Evolutionary conservation across 768 basidiomycete genomes (phyloP).

Genomic region (Termitomyces sp.): DNA sequence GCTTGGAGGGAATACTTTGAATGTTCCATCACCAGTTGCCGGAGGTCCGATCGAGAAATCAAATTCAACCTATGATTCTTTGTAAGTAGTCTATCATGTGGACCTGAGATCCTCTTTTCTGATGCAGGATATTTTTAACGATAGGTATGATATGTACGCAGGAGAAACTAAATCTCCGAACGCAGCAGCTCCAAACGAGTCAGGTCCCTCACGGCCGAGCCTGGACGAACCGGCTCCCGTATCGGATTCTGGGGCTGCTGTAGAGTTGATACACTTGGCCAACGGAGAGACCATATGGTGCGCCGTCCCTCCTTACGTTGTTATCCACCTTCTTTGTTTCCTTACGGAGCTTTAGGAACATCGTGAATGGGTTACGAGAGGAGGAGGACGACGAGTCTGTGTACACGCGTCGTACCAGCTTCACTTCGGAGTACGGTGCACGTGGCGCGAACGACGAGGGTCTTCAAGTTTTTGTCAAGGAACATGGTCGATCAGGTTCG

Average conservation of each 20-base stretch:
- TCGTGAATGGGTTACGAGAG: conserved; percentile 79
- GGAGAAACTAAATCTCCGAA: conserved; percentile 45
- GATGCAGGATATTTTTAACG: conserved; percentile 15
- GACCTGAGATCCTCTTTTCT: conserved; percentile 12
- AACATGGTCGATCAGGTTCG: conserved; percentile 61
- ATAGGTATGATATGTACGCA: conserved; percentile 77
- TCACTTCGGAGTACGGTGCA: conserved; percentile 67
- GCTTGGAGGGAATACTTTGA: conserved; percentile 31
- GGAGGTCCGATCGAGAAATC: conserved; percentile 53
- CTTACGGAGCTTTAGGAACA: conserved; percentile 45
- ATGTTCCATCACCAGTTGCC: conserved; percentile 30
- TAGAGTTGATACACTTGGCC: conserved; percentile 80
- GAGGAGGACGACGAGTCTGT: conserved; percentile 68
- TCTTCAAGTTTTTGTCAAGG: conserved; percentile 73
- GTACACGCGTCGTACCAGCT: conserved; percentile 63
- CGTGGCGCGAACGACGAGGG: conserved; percentile 46
- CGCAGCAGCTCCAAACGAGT: conserved; percentile 24
- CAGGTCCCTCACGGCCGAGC: conserved; percentile 24
- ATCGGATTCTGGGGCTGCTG: conserved; percentile 50
- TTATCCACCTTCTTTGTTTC: conserved; percentile 3
- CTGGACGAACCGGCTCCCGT: conserved; percentile 22
- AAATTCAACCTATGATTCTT: conserved; percentile 68
- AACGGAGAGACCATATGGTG: conserved; percentile 87
- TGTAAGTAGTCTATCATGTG: conserved; percentile 43
- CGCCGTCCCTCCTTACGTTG: conserved; percentile 19